These are phyloP conservation scores for Sistotremastrum suecicum DNA, from an alignment of 768 basidiomycete genomes.

Conservation along the genomic window DNA sequence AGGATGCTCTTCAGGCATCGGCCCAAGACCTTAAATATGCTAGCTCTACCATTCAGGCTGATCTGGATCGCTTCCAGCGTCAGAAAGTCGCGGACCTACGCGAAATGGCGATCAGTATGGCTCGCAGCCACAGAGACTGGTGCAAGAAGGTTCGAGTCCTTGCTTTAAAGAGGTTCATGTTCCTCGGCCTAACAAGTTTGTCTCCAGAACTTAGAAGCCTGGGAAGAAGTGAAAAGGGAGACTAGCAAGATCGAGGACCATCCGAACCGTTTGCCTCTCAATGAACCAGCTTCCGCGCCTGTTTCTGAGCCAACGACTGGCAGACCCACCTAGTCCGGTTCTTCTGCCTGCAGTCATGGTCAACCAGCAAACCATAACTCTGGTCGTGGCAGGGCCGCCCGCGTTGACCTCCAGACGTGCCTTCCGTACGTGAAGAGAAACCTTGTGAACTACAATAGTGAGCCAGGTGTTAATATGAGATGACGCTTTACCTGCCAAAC, in stretches of 20 bases:
- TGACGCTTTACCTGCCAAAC: too few species aligned
- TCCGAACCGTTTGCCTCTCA: conserved; percentile 50
- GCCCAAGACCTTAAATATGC: conserved; percentile 95
- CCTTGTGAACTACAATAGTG: too few species aligned
- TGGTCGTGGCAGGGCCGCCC: too few species aligned
- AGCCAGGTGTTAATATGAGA: too few species aligned
- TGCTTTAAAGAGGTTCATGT: background rate
- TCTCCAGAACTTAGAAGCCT: conserved; percentile 81
- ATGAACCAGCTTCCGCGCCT: background rate
- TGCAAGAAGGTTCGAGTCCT: conserved; percentile 62
- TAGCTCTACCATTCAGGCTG: conserved; percentile 90
- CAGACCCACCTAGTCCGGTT: too few species aligned
- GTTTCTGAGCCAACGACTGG: too few species aligned
- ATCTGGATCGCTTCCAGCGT: conserved; percentile 94
- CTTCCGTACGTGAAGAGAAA: too few species aligned
- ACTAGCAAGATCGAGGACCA: conserved; percentile 84
- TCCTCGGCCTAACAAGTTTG: background rate
- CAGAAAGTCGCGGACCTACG: conserved; percentile 96
- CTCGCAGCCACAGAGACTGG: conserved; percentile 88
- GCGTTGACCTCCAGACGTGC: too few species aligned
- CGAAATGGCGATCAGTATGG: conserved; percentile 87
- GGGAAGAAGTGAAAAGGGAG: conserved; percentile 92
- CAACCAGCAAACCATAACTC: too few species aligned
- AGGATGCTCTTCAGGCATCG: conserved; percentile 85
- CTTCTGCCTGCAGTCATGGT: too few species aligned